Base-by-base conservation (phyloP, 1,284 basidiomycete genomes). In the Sphaerobolus stellatus region DNA sequence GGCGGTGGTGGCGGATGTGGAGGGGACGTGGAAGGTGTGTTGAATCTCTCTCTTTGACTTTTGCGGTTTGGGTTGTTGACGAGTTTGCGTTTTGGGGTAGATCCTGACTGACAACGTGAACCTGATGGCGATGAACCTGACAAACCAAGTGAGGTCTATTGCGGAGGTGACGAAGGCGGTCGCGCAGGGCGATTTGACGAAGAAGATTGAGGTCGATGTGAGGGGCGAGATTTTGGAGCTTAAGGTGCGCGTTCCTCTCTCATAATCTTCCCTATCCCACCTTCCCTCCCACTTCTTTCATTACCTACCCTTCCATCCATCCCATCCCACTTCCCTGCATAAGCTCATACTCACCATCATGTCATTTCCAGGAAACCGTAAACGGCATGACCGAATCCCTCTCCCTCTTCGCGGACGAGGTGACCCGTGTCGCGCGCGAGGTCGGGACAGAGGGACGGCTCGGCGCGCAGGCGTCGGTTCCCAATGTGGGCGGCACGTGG, bases 401-500 rank as follows among this genome's bases (percentile, higher is more conserved):
- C 70, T 90, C 88, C 56, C 80, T 93, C 50, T 95, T 96, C 71
- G 92, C 92, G 1, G 88, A 89, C 63, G 88, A 93, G 69, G 92
- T 94, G 36, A 96, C 94, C 48, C 72, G 88, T 31, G 90, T 95
- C 24, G 90, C 90, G 34, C 84, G 83, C 60, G 93, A 95, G 69
- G 94, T 97, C 68, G 94, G 94, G 27, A 96, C 94, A 8, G 92
- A 96, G 67, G 94, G 94, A 55, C 75, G 83, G 56, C 78, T 95
- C 64, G 93, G 92, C 50, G 92, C 92, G 24, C 92, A 94, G 66
- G 93, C 92, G 5, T 79, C 82, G 49, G 92, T 94, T 36, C 84
- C 90, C 64, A 92, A 96, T 67, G 94, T 99, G 52, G 91, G 93
- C 59, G 97, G 97, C 49, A 97, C 92, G 1, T 98, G 97, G 96